Evolutionary conservation across 2,329 filamentous ascomycete genomes (phyloP).

Genomic region (Phaeoacremonium minimum): DNA sequence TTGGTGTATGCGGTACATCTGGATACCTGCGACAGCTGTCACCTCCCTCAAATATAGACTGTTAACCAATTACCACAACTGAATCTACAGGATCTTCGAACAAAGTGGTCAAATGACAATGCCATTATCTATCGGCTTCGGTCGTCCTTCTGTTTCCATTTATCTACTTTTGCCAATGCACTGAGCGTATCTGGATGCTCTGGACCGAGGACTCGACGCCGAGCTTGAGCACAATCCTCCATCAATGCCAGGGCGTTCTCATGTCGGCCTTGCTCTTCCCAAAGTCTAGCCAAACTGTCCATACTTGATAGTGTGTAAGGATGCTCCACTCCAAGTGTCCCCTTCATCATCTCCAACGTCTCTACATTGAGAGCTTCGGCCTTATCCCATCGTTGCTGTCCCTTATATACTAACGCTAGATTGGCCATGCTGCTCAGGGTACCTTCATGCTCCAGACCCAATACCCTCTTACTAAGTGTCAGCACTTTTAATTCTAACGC

Average conservation of each 20-base stretch:
- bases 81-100: no score
- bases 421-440: conserved; percentile 11
- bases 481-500: conserved; percentile 1
- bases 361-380: not conserved
- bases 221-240: not conserved
- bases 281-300: not conserved
- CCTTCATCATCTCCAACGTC: not conserved
- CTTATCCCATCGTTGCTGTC: conserved; percentile 2
- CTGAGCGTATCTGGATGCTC: conserved; percentile 7
- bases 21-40: no score
- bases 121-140: no score
- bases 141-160: no score
- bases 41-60: no score
- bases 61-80: no score
- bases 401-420: conserved; percentile 4
- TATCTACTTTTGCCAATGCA: not conserved
- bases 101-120: no score
- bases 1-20: no score
- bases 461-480: conserved; percentile 5
- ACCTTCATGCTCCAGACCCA: conserved; percentile 8
- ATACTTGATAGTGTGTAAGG: not conserved
- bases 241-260: not conserved
- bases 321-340: not conserved
- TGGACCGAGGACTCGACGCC: conserved; percentile 4
- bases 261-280: not conserved